Conservation (phyloP, 345 rosid genomes). For the Limnanthes douglasii region DNA sequence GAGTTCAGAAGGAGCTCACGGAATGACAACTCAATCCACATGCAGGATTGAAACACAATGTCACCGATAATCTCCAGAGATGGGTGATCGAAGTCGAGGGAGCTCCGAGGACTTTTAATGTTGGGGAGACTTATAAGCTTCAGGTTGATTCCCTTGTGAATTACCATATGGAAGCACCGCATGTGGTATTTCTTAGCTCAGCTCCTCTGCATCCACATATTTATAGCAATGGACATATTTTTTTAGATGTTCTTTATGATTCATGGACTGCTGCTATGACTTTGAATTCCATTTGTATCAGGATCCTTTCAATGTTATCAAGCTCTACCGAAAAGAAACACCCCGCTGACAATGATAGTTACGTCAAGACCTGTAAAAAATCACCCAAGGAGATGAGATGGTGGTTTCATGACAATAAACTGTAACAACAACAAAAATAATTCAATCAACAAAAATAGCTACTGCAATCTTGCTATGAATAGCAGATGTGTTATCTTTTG, state of each 20-base stretch:
- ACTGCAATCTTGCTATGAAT: conserved; percentile 3
- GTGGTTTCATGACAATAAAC: conserved; percentile 89
- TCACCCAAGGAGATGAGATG: conserved; percentile 86
- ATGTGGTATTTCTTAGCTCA: conserved; percentile 82
- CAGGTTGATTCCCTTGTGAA: conserved; percentile 98
- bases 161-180: conserved; percentile 99
- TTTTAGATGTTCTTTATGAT: conserved; percentile 77
- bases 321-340: conserved; percentile 67
- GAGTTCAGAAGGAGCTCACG: conserved; percentile 88
- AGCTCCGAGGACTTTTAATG: conserved; percentile 75
- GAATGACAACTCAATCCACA: conserved; percentile 98
- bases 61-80: conserved; percentile 91
- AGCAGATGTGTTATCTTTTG: too few relatives aligned
- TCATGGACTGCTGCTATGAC: conserved; percentile 86
- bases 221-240: conserved; percentile 96
- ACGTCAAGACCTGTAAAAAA: conserved; percentile 63
- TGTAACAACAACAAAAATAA: conserved; percentile 13
- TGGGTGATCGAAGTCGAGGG: conserved; percentile 90
- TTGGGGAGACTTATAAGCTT: conserved; percentile 79
- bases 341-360: conserved; percentile 51
- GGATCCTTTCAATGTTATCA: conserved; percentile 70
- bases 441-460: too few relatives aligned
- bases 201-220: conserved; percentile 95
- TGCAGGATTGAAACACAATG: conserved; percentile 70
- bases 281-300: conserved; percentile 55